These are phyloP conservation scores for Xerocomus spinulosus DNA, from an alignment of 768 basidiomycete genomes.

Conservation along the genomic window DNA sequence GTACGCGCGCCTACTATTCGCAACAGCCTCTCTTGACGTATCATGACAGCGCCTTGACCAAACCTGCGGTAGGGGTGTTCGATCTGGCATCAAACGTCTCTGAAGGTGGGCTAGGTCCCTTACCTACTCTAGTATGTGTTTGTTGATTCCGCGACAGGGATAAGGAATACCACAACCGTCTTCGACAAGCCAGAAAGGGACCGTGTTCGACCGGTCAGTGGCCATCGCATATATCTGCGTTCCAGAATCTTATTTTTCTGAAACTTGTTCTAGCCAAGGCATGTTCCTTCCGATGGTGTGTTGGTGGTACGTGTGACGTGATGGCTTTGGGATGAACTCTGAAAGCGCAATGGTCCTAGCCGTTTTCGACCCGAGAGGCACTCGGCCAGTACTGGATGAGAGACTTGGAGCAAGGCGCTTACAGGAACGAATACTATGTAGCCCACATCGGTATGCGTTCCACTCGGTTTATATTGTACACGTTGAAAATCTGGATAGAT, in stretches of 20 bases:
- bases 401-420: conserved; percentile 86
- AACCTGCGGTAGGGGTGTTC: conserved; percentile 94
- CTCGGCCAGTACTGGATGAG: conserved; percentile 96
- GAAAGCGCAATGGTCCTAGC: conserved; percentile 39
- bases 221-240: background rate
- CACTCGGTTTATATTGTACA: conserved; percentile 1
- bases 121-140: background rate
- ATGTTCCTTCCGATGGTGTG: conserved; percentile 82
- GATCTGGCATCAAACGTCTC: conserved; percentile 93
- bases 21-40: background rate
- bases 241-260: background rate
- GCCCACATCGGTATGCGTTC: conserved; percentile 77
- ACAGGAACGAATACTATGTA: conserved; percentile 79
- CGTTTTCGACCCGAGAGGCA: conserved; percentile 87
- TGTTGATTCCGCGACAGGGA: conserved; percentile 49
- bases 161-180: conserved; percentile 97
- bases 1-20: conserved; percentile 36
- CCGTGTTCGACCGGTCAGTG: conserved; percentile 69
- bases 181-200: conserved; percentile 91
- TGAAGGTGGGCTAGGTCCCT: conserved; percentile 54
- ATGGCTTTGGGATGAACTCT: background rate
- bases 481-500: conserved; percentile 39
- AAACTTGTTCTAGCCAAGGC: conserved; percentile 59
- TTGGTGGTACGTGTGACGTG: conserved; percentile 56
- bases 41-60: conserved; percentile 73